Evolutionary conservation across 495 filamentous ascomycete species (phyloP).

Genomic region (Penicillium tannophilum): DNA sequence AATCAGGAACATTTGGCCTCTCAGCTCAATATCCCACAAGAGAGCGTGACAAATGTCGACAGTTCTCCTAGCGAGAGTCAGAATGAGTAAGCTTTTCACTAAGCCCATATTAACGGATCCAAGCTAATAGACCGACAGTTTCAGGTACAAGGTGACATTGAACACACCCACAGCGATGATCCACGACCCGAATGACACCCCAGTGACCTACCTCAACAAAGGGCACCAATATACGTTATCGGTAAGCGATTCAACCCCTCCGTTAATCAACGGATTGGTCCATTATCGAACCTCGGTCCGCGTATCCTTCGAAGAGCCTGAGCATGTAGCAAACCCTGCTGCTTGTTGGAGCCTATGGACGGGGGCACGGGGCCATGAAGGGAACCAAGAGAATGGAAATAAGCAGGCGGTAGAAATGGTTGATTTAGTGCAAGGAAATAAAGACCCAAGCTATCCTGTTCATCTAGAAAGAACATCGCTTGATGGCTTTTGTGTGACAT

Average conservation of each 20-base stretch:
- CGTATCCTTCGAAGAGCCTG: conserved; percentile 91
- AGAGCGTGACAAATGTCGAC: not conserved
- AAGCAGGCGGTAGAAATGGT: conserved; percentile 93
- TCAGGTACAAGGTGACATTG: conserved; percentile 2
- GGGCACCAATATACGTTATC: conserved; percentile 1
- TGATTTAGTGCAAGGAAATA: conserved; percentile 53
- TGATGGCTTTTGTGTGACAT: conserved; percentile 88
- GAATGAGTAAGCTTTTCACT: not conserved
- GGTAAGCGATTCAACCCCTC: conserved; percentile 17
- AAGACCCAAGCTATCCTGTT: conserved; percentile 56
- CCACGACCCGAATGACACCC: not conserved
- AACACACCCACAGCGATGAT: conserved; percentile 8
- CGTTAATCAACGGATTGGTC: conserved; percentile 46
- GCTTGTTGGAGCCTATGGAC: conserved; percentile 97
- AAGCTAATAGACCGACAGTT: not conserved
- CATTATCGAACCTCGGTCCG: conserved; percentile 86
- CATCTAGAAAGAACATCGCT: conserved; percentile 81
- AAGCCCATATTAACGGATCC: not conserved
- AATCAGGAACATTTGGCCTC: not conserved
- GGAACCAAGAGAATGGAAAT: conserved; percentile 46
- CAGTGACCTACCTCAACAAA: conserved; percentile 10
- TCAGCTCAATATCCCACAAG: not conserved
- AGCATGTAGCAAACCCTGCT: conserved; percentile 78
- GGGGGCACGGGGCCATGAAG: conserved; percentile 83
- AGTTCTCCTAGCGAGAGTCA: not conserved